phyloP scores from a whole-genome alignment of 495 filamentous ascomycete genomes.

The Bathelium albidoporum region DNA sequence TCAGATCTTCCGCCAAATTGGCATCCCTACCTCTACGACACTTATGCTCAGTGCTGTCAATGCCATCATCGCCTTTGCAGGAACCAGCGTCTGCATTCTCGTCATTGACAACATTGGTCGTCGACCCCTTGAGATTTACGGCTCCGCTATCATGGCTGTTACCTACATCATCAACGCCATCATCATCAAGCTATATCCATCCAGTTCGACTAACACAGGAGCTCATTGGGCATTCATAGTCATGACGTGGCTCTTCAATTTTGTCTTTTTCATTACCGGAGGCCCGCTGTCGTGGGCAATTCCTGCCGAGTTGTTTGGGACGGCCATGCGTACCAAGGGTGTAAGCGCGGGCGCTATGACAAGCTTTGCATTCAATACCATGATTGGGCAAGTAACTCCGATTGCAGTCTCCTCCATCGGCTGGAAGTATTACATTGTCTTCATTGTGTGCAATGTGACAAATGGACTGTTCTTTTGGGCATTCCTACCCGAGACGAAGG shows the following conservation, averaged over 20 bases:
- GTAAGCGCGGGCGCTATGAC: conserved; percentile 21
- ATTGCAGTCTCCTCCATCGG: conserved; percentile 20
- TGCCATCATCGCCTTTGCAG: conserved; percentile 20
- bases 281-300: conserved; percentile 24
- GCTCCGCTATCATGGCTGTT: conserved; percentile 11
- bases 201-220: conserved; percentile 8
- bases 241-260: conserved; percentile 23
- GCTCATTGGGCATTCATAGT: conserved; percentile 25
- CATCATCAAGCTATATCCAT: conserved; percentile 18
- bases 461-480: conserved; percentile 30
- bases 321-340: conserved; percentile 19
- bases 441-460: conserved; percentile 22
- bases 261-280: conserved; percentile 19
- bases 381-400: conserved; percentile 26
- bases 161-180: conserved; percentile 21
- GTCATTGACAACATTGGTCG: conserved; percentile 20
- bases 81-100: conserved; percentile 10
- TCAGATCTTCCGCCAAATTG: conserved; percentile 56
- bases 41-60: conserved; percentile 36
- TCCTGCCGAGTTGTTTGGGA: conserved; percentile 24
- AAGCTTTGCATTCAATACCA: conserved; percentile 27
- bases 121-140: conserved; percentile 17
- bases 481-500: conserved; percentile 30
- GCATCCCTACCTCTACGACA: conserved; percentile 41
- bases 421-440: conserved; percentile 24